These are phyloP conservation scores for Zygosaccharomyces sapae DNA, from an alignment of 1,139 yeast genomes.

Conservation along the genomic window DNA sequence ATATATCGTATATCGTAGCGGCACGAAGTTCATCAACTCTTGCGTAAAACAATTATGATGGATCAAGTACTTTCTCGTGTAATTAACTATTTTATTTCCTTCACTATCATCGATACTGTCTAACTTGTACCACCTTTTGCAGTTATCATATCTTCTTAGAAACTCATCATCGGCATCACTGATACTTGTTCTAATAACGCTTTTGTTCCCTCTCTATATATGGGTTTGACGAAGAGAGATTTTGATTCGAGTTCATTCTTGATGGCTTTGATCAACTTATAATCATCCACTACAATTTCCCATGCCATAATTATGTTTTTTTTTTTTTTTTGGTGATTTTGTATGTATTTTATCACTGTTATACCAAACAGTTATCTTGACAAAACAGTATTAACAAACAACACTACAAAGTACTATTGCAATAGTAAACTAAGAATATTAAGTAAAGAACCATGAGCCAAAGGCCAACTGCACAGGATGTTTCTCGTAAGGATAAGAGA, in stretches of 20 bases:
- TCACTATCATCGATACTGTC: neutral
- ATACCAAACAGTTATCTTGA: too few relatives aligned
- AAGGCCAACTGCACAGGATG: constrained; percentile 12
- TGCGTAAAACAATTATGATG: constrained; percentile 6
- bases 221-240: constrained; percentile 27
- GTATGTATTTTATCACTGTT: neutral
- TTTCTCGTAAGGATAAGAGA: constrained; percentile 45
- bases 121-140: constrained; percentile 11
- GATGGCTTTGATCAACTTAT: constrained; percentile 25
- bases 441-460: constrained; percentile 9
- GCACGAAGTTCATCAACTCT: constrained; percentile 34
- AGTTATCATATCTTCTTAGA: neutral
- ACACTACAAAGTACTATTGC: neutral
- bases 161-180: constrained; percentile 12
- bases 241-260: constrained; percentile 31
- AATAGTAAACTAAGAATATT: neutral
- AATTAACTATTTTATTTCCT: constrained; percentile 15
- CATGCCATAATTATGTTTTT: constrained; percentile 16
- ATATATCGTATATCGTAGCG: constrained; percentile 58
- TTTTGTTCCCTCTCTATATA: constrained; percentile 19
- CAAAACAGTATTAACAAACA: neutral
- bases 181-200: constrained; percentile 27
- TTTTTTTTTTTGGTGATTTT: neutral
- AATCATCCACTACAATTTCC: constrained; percentile 24
- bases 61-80: constrained; percentile 18